Evolutionary conservation across 2,329 filamentous ascomycete species (phyloP).

Genomic region (Fusarium verrucosum): DNA sequence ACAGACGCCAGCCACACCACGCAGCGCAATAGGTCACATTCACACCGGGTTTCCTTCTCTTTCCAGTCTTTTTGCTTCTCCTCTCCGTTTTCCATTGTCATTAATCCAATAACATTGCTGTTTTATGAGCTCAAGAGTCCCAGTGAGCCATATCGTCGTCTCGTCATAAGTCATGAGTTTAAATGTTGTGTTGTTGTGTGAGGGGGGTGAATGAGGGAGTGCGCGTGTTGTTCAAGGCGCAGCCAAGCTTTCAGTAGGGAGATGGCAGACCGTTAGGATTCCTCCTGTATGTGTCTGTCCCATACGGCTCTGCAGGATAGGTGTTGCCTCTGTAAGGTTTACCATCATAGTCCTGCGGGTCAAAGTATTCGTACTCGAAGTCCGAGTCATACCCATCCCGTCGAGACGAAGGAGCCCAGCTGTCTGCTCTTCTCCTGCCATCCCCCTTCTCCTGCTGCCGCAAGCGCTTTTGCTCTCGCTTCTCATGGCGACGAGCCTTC

Average conservation of each 20-base stretch:
- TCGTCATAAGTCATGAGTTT: slow-evolving; percentile 43
- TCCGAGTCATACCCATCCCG: slow-evolving; percentile 53
- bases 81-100: slow-evolving; percentile 5
- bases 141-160: slow-evolving; percentile 29
- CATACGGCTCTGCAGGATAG: slow-evolving; percentile 32
- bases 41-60: slow-evolving; percentile 23
- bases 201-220: slow-evolving; percentile 2
- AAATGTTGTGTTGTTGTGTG: slow-evolving; percentile 10
- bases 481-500: slow-evolving; percentile 60
- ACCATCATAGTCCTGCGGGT: slow-evolving; percentile 57
- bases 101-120: slow-evolving; percentile 11
- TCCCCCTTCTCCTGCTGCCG: slow-evolving; percentile 40
- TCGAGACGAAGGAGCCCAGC: slow-evolving; percentile 56
- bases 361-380: slow-evolving; percentile 52
- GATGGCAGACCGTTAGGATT: slow-evolving; percentile 48
- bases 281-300: slow-evolving; percentile 27
- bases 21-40: slow-evolving; percentile 41
- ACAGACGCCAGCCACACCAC: slow-evolving; percentile 41
- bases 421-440: slow-evolving; percentile 55
- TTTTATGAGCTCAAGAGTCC: slow-evolving; percentile 23
- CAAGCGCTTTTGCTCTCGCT: slow-evolving; percentile 53
- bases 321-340: slow-evolving; percentile 28
- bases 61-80: slow-evolving; percentile 5
- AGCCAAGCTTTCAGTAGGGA: slow-evolving; percentile 29
- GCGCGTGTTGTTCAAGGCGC: background rate